Conservation (phyloP, 306 rosid genomes). For the Ceratonia siliqua region DNA sequence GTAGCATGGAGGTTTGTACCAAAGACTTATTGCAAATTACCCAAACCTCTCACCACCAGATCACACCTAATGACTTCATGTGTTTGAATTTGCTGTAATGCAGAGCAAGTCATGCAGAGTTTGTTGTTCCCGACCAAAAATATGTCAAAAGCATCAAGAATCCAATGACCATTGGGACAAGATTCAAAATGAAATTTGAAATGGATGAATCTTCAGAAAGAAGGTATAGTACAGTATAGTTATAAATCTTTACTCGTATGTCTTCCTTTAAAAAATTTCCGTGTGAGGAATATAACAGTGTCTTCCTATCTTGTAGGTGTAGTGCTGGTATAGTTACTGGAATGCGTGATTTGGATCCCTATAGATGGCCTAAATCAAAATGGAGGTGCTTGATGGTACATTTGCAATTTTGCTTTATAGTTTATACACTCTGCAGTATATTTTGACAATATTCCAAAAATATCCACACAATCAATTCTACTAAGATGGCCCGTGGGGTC, state of each 20-base stretch:
- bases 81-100: constrained; percentile 32
- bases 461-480: too few relatives aligned
- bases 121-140: constrained; percentile 80
- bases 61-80: neutral
- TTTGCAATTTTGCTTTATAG: constrained; percentile 18
- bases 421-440: constrained; percentile 9
- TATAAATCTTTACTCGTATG: constrained; percentile 9
- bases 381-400: constrained; percentile 96
- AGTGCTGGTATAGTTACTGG: constrained; percentile 82
- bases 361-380: constrained; percentile 86
- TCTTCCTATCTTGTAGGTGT: constrained; percentile 60
- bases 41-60: neutral
- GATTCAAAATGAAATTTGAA: constrained; percentile 89
- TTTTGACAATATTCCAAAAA: constrained; percentile 10
- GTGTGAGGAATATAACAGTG: constrained; percentile 31
- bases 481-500: too few relatives aligned
- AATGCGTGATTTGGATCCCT: constrained; percentile 82
- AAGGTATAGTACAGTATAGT: constrained; percentile 52
- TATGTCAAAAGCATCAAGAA: constrained; percentile 65
- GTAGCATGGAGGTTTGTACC: neutral
- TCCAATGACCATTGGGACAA: constrained; percentile 74
- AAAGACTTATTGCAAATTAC: neutral
- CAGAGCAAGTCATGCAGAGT: constrained; percentile 94
- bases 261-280: constrained; percentile 1
- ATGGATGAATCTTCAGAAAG: constrained; percentile 96